Evolutionary conservation across 2,329 filamentous ascomycete species (phyloP), one percentile per base, ranked within the genome.

Genomic region (Fusarium sp.): DNA sequence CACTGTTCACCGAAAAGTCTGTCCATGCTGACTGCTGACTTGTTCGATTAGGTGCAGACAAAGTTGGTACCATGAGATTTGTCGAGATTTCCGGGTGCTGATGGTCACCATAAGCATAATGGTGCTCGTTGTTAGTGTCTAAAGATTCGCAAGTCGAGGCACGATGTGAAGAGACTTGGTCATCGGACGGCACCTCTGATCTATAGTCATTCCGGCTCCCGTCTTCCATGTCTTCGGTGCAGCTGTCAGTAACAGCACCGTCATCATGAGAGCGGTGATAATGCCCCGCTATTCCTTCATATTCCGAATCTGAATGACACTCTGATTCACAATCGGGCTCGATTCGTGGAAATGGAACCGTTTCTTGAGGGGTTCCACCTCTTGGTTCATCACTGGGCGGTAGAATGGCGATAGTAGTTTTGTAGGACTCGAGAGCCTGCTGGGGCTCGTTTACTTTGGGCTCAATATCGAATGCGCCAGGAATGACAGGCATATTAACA

Each of bases 1-100:
- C 83, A 63, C 86, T 89, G 18, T 87, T 86, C 13, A 89, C 80
- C 1, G 88, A 88, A 65, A 87, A 85, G 73, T 90, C 88, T 30
- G 88, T 90, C 88, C 88, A 90, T n/a, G 83, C 81, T 3, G 88
- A 89, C 58, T 86, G 84, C 52, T 88, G 86, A 68, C 88, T 90
- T 23, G 80, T 78, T 40, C 87, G 83, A 64, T 88, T 77, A 82
- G 44, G 83, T 78, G 55, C 82, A 76, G 53, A 83, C 74, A 71
- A 83, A 77, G 53, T 82, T 15, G 87, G 87, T 17, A 88, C 82
- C 55, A 80, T 79, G 12, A 89, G 80, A 60, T 81, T 85, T 59
- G 82, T 82, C 17, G 84, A 80, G 23, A 82, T 82, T 48, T 83
- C 82, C 7, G 80, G 69, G 14, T 64, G 76, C 17, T 76, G 78